Percentiles rank a stretch among this genome's conserved stretches.
Evolutionary conservation across 2,329 filamentous ascomycete species (phyloP).

Genomic region (Penicillium sp.): DNA sequence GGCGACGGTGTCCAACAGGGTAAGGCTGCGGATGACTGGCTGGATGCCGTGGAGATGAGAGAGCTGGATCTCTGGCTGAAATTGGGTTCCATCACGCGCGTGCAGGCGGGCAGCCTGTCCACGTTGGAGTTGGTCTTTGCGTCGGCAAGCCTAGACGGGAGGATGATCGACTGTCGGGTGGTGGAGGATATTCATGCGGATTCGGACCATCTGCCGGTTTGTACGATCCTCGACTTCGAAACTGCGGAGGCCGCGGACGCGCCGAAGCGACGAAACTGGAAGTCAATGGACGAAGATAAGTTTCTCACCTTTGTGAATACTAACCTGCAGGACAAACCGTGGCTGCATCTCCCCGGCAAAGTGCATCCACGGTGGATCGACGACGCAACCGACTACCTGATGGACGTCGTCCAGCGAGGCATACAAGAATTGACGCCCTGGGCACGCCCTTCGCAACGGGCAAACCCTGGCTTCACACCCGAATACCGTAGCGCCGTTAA

Average conservation of each 20-base stretch:
- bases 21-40: neutral
- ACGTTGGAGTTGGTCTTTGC: constrained; percentile 6
- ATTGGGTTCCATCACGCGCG: constrained; percentile 1
- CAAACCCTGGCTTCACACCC: neutral
- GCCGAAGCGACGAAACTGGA: neutral
- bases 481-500: neutral
- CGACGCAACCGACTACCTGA: neutral
- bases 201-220: constrained; percentile 4
- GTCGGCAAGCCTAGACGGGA: neutral
- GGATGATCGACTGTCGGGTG: neutral
- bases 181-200: neutral
- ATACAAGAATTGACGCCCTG: neutral
- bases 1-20: neutral
- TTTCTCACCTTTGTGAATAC: neutral
- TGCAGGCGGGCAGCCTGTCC: neutral
- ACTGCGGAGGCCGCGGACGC: neutral
- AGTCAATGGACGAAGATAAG: neutral
- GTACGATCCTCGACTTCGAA: neutral
- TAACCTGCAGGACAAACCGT: neutral
- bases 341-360: neutral
- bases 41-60: neutral
- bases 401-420: neutral
- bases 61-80: constrained; percentile 2
- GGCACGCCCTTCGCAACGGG: neutral
- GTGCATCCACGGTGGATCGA: neutral